These are phyloP conservation scores for Agrocybe pediades DNA, from an alignment of 768 basidiomycete species.

Conservation along the genomic window DNA sequence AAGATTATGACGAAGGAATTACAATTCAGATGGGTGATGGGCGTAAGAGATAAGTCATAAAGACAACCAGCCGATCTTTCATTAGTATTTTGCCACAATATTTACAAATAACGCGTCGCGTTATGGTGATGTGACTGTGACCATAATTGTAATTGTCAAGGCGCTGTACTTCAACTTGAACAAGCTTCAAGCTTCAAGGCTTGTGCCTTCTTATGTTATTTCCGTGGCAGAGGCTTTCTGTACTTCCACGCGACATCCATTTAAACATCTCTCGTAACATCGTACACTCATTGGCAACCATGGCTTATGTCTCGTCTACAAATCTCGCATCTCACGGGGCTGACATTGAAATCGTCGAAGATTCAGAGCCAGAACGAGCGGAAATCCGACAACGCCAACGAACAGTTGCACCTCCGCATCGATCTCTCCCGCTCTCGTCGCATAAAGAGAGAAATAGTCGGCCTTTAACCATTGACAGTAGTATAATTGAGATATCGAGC, in stretches of 20 bases:
- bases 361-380: constrained; percentile 74
- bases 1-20: constrained; percentile 1
- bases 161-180: background rate
- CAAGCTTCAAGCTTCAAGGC: background rate
- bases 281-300: background rate
- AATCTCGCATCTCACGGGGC: background rate
- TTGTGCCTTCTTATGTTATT: constrained; percentile 13
- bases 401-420: constrained; percentile 1
- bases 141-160: constrained; percentile 1
- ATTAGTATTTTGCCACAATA: constrained; percentile 19
- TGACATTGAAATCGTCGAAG: constrained; percentile 47
- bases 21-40: background rate
- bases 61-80: background rate
- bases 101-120: constrained; percentile 49
- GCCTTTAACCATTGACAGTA: background rate
- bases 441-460: too few relatives aligned
- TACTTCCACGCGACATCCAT: background rate
- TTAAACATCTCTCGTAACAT: background rate
- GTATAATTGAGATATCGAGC: constrained; percentile 27
- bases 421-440: too few relatives aligned
- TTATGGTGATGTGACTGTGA: constrained; percentile 39
- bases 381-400: constrained; percentile 27
- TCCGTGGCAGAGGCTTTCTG: constrained; percentile 3
- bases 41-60: background rate
- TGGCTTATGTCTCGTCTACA: background rate